Conservation (phyloP, 1,139 yeast species). For the Hemisphaericaspora subhashii region DNA sequence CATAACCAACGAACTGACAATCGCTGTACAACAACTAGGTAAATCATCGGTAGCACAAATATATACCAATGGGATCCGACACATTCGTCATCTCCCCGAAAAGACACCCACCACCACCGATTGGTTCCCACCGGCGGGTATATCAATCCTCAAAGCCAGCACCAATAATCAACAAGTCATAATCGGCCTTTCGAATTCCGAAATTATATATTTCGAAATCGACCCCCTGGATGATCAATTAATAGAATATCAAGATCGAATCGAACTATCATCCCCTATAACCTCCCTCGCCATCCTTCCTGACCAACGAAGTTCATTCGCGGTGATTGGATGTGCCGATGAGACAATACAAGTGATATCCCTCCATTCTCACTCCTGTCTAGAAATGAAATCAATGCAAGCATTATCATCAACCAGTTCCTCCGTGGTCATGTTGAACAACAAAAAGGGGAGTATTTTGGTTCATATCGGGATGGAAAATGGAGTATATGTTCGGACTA, state of each 20-base stretch:
- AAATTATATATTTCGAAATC: conserved; percentile 80
- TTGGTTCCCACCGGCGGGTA: conserved; percentile 88
- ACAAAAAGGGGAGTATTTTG: conserved; percentile 12
- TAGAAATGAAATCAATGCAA: conserved; percentile 67
- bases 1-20: conserved; percentile 55
- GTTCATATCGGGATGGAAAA: conserved; percentile 80
- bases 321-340: conserved; percentile 74
- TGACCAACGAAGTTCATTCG: conserved; percentile 46
- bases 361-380: conserved; percentile 58
- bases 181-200: conserved; percentile 70
- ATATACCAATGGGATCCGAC: conserved; percentile 71
- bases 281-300: conserved; percentile 56
- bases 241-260: conserved; percentile 65
- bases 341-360: conserved; percentile 70
- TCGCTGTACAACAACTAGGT: conserved; percentile 74
- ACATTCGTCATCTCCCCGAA: conserved; percentile 37
- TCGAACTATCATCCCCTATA: conserved; percentile 54
- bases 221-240: conserved; percentile 62
- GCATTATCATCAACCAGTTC: conserved; percentile 62
- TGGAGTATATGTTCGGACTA: conserved; percentile 74
- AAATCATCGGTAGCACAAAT: conserved; percentile 65
- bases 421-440: conserved; percentile 42
- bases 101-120: conserved; percentile 43
- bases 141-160: conserved; percentile 57
- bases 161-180: conserved; percentile 69